Base-by-base conservation (phyloP, 768 basidiomycete genomes). In the Tremella yokohamensis region DNA sequence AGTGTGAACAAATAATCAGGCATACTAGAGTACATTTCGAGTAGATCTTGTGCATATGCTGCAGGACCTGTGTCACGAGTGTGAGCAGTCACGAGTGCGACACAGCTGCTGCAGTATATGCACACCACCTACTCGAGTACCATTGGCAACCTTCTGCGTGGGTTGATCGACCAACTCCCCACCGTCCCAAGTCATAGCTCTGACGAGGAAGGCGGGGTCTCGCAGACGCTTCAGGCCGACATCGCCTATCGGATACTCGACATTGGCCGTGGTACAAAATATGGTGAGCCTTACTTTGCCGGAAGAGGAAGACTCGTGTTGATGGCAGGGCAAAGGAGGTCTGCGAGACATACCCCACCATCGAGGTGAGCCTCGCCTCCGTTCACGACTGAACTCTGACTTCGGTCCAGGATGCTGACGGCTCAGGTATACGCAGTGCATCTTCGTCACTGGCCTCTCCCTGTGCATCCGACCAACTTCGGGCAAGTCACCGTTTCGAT, bases 61-160 rank as follows among this genome's bases (percentile, higher is more conserved):
- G n/a, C n/a, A n/a, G n/a, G n/a, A n/a, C n/a, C n/a, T n/a, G n/a
- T n/a, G n/a, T n/a, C n/a, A n/a, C n/a, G n/a, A n/a, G n/a, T 40
- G 39, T 11, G 12, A 11, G 18, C n/a, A n/a, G n/a, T n/a, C n/a
- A 11, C 39, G 11, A 11, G 11, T 18, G 12, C 18, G 12, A 22
- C n/a, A 13, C 26, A 51, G 60, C 55, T 54, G 24, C 24, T 61
- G 16, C 49, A 61, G 16, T 52, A 52, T 20, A 25, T 56, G 3
- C 60, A 61, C 40, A 38, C 56, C 2, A 47, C 56, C 3, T 61
- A 56, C 44, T 44, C 56, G 25, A 39, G 40, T 25, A 20, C 40
- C 19, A 54, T 54, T 50, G 60, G 60, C 3, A 61, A 61, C 48
- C 18, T 61, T 19, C 60, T 54, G 19, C 40, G 60, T 56, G 19